These are phyloP conservation scores for Grigorovia humatica DNA, from an alignment of 805 yeast species.

Conservation along the genomic window DNA sequence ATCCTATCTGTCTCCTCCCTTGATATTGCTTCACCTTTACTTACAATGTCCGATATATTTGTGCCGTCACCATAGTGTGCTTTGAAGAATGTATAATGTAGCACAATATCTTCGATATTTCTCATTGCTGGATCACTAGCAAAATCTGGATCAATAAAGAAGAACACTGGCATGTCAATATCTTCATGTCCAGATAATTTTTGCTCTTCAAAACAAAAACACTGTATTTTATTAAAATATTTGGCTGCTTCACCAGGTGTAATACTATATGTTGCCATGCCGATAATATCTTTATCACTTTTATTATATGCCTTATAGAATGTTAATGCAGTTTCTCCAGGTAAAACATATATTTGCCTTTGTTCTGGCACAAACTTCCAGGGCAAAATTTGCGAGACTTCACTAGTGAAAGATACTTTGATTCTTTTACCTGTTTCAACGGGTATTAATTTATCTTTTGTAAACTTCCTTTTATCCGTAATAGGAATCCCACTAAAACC, in stretches of 20 bases:
- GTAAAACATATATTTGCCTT: slow-evolving; percentile 80
- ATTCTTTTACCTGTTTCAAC: slow-evolving; percentile 78
- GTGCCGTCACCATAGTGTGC: slow-evolving; percentile 37
- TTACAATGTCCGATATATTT: slow-evolving; percentile 22
- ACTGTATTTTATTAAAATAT: slow-evolving; percentile 92
- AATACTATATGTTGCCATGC: slow-evolving; percentile 97
- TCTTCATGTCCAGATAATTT: slow-evolving; percentile 90
- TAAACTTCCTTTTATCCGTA: slow-evolving; percentile 69
- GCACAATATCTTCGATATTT: slow-evolving; percentile 76
- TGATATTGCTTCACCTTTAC: slow-evolving; percentile 8
- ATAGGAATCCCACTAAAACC: slow-evolving; percentile 96
- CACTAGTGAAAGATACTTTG: slow-evolving; percentile 80
- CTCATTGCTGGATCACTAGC: slow-evolving; percentile 89
- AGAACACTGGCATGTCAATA: slow-evolving; percentile 97
- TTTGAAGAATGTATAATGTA: slow-evolving; percentile 86
- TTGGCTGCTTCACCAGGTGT: slow-evolving; percentile 95
- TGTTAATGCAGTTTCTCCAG: slow-evolving; percentile 96
- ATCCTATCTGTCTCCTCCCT: slow-evolving; percentile 9
- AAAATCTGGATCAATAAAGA: slow-evolving; percentile 92
- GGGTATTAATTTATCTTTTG: slow-evolving; percentile 80
- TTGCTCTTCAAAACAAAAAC: slow-evolving; percentile 97
- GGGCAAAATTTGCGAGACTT: slow-evolving; percentile 80
- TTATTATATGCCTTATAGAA: slow-evolving; percentile 86
- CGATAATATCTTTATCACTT: slow-evolving; percentile 83
- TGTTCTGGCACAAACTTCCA: slow-evolving; percentile 96